Evolutionary conservation across 768 basidiomycete genomes (phyloP).

Genomic region (Pleurotus tuber-regium): DNA sequence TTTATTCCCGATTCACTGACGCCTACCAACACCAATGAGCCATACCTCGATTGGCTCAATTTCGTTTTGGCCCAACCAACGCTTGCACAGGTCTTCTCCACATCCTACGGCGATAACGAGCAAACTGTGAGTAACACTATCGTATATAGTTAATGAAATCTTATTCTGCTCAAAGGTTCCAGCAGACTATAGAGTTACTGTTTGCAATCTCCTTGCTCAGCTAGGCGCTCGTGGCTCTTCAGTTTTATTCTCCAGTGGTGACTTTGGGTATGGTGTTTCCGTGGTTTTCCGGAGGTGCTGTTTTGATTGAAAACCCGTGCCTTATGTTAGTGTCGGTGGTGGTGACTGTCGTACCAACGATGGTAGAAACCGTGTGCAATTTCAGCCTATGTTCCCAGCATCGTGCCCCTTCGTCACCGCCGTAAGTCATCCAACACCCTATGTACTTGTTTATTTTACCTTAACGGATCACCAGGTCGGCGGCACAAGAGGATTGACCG

Average conservation of each 20-base stretch:
- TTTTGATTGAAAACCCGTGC: too few species aligned
- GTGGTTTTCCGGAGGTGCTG: slow-evolving; percentile 23
- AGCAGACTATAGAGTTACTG: slow-evolving; percentile 37
- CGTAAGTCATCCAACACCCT: background rate
- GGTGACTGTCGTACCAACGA: slow-evolving; percentile 48
- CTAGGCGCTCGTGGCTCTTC: slow-evolving; percentile 52
- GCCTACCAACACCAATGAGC: slow-evolving; percentile 44
- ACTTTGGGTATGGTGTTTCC: slow-evolving; percentile 31
- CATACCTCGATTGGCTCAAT: slow-evolving; percentile 47
- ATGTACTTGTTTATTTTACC: background rate
- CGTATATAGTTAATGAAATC: slow-evolving; percentile 10
- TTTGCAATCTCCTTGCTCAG: slow-evolving; percentile 44
- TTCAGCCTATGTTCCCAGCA: slow-evolving; percentile 46
- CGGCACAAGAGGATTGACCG: slow-evolving; percentile 11
- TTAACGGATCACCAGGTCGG: slow-evolving; percentile 3
- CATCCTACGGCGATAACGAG: slow-evolving; percentile 55
- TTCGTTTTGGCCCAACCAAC: slow-evolving; percentile 35
- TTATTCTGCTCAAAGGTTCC: slow-evolving; percentile 31
- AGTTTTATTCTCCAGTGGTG: slow-evolving; percentile 51
- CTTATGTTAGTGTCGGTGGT: slow-evolving; percentile 54
- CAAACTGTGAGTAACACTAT: slow-evolving; percentile 36
- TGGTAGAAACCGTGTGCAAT: slow-evolving; percentile 38
- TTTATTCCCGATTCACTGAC: slow-evolving; percentile 37
- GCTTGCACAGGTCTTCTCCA: slow-evolving; percentile 47
- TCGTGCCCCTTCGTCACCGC: slow-evolving; percentile 19